Evolutionary conservation across 2,329 filamentous ascomycete genomes (phyloP).

Genomic region (Cladobotryum mycophilum): DNA sequence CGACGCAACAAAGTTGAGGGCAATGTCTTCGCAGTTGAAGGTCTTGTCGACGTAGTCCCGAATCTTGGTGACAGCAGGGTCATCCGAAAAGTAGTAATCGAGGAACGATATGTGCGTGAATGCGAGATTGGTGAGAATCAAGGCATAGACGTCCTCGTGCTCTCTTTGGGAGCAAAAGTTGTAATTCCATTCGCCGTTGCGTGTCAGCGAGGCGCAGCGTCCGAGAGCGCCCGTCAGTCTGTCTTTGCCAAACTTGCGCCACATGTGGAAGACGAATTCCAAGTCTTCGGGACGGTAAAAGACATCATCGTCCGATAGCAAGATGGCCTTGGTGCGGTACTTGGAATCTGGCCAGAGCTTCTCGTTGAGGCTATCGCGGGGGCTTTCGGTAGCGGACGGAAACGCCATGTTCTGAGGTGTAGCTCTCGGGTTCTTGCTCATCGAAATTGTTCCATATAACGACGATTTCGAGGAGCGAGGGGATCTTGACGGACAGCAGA

Average conservation of each 20-base stretch:
- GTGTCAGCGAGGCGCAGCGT: constrained; percentile 25
- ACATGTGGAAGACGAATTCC: constrained; percentile 35
- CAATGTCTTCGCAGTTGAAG: constrained; percentile 37
- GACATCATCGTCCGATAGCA: constrained; percentile 35
- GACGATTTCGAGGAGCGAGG: constrained; percentile 32
- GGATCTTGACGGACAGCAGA: constrained; percentile 25
- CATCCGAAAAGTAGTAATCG: constrained; percentile 32
- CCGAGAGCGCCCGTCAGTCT: constrained; percentile 30
- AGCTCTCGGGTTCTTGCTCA: constrained; percentile 22
- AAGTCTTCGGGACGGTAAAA: constrained; percentile 33
- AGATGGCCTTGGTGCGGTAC: constrained; percentile 33
- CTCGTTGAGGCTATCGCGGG: constrained; percentile 30
- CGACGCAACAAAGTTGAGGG: constrained; percentile 32
- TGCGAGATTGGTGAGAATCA: constrained; percentile 32
- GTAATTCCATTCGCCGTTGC: constrained; percentile 26
- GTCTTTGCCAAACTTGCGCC: constrained; percentile 32
- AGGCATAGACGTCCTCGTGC: constrained; percentile 26
- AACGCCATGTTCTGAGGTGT: constrained; percentile 24
- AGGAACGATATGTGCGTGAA: constrained; percentile 33
- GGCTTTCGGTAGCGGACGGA: constrained; percentile 29
- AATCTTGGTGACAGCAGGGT: constrained; percentile 23
- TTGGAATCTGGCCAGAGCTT: constrained; percentile 31
- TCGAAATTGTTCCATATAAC: constrained; percentile 34
- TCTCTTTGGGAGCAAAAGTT: constrained; percentile 24
- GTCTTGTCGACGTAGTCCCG: constrained; percentile 31